phyloP scores from a whole-genome alignment of 176 grass and related monocot genomes.

The Echinochloa phyllopogon region DNA sequence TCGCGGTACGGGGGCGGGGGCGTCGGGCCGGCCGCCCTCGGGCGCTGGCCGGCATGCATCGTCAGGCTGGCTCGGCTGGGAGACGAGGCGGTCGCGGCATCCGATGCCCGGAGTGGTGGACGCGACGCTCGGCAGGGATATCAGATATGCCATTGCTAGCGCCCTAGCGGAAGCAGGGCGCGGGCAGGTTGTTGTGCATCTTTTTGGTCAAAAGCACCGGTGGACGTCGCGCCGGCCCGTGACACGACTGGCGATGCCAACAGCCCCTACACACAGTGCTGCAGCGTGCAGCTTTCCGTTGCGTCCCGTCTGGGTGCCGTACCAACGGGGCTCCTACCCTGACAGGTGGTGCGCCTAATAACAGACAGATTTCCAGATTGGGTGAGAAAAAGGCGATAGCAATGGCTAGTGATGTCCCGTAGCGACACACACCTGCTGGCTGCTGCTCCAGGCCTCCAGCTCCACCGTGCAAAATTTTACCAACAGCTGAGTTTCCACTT shows the following conservation, averaged over 20 bases:
- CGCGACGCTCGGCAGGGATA: background rate
- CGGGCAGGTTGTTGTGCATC: background rate
- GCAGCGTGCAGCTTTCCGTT: background rate
- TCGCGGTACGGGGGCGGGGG: background rate
- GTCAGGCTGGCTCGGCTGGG: background rate
- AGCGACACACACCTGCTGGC: background rate
- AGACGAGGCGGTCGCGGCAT: background rate
- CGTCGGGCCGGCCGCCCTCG: background rate
- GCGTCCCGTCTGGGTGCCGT: background rate
- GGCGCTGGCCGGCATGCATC: background rate
- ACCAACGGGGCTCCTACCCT: background rate
- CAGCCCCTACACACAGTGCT: too few relatives aligned
- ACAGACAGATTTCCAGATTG: background rate
- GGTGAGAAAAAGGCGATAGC: background rate
- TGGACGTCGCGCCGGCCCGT: background rate
- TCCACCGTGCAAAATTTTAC: background rate
- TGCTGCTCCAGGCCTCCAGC: too few relatives aligned
- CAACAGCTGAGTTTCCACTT: background rate
- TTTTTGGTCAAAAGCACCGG: slow-evolving; percentile 15
- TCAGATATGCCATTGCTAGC: background rate
- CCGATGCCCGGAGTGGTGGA: background rate
- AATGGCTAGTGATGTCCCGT: background rate
- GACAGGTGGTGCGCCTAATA: background rate
- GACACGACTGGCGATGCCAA: background rate
- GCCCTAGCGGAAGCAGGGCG: background rate